Percentiles rank a stretch among this genome's conserved stretches.
Evolutionary conservation across 2,329 filamentous ascomycete genomes (phyloP).

Genomic region (Aspergillus piperis): DNA sequence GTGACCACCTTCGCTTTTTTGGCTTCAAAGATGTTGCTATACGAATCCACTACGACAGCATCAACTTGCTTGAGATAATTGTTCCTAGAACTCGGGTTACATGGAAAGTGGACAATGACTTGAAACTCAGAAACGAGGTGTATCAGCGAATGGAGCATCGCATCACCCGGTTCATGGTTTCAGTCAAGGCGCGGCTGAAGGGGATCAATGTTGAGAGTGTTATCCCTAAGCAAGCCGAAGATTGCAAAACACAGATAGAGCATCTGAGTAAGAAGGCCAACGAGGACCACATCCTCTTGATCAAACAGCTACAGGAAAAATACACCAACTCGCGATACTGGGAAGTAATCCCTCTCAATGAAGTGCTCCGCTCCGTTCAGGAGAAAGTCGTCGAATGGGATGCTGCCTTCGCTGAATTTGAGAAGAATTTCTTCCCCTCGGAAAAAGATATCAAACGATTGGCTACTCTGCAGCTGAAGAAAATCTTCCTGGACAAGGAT

Average conservation of each 20-base stretch:
- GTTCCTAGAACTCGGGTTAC: conserved; percentile 88
- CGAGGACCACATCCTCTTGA: conserved; percentile 75
- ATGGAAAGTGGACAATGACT: conserved; percentile 96
- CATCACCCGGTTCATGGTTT: conserved; percentile 82
- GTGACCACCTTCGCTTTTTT: conserved; percentile 91
- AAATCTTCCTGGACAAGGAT: conserved; percentile 85
- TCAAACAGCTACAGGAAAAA: conserved; percentile 78
- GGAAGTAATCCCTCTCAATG: conserved; percentile 91
- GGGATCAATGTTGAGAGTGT: conserved; percentile 92
- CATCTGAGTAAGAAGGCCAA: conserved; percentile 74
- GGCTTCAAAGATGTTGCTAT: conserved; percentile 82
- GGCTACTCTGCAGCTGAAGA: conserved; percentile 88
- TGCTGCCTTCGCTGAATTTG: conserved; percentile 83
- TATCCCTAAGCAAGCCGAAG: conserved; percentile 79
- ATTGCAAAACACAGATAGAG: conserved; percentile 81
- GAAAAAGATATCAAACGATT: conserved; percentile 95
- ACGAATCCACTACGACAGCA: conserved; percentile 87
- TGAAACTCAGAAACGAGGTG: conserved; percentile 89
- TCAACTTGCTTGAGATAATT: conserved; percentile 90
- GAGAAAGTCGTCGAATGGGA: conserved; percentile 96
- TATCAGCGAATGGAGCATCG: conserved; percentile 79
- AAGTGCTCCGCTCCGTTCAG: conserved; percentile 83
- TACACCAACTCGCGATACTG: conserved; percentile 96
- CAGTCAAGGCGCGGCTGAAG: conserved; percentile 78
- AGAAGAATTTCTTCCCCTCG: conserved; percentile 85